phyloP scores from a whole-genome alignment of 1,139 yeast species.

The Pichia sp. region DNA sequence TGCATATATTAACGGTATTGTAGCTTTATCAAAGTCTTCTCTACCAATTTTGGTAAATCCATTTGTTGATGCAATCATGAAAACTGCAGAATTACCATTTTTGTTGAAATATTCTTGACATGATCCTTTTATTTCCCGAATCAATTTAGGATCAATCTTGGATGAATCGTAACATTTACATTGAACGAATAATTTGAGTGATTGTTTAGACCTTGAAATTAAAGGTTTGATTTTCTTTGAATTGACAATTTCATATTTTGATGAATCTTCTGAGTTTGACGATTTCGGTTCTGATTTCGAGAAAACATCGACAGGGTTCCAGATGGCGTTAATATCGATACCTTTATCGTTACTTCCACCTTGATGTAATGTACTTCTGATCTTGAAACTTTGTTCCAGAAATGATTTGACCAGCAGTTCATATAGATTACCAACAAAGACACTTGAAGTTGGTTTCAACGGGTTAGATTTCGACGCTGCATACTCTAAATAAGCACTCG shows the following conservation, averaged over 20 bases:
- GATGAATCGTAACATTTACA: slow-evolving; percentile 30
- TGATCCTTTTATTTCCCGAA: slow-evolving; percentile 34
- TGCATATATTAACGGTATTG: slow-evolving; percentile 55
- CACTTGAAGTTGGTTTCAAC: slow-evolving; percentile 42
- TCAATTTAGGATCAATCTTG: slow-evolving; percentile 32
- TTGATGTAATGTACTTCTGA: slow-evolving; percentile 38
- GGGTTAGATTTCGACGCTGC: slow-evolving; percentile 25
- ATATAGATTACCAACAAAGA: slow-evolving; percentile 68
- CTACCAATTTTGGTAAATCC: slow-evolving; percentile 60
- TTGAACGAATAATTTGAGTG: slow-evolving; percentile 28
- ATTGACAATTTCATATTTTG: slow-evolving; percentile 22
- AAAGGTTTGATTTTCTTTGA: slow-evolving; percentile 32
- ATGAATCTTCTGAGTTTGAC: background rate
- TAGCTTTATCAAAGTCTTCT: slow-evolving; percentile 46
- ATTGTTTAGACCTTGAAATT: slow-evolving; percentile 17
- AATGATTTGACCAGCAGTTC: slow-evolving; percentile 56
- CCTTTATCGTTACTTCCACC: slow-evolving; percentile 81
- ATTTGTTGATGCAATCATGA: slow-evolving; percentile 57
- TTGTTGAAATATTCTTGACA: slow-evolving; percentile 22
- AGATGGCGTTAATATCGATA: slow-evolving; percentile 61
- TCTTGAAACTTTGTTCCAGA: slow-evolving; percentile 40
- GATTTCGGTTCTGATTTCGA: too few species aligned
- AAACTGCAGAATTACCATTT: slow-evolving; percentile 52
- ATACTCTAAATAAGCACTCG: slow-evolving; percentile 32
- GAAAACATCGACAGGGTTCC: slow-evolving; percentile 43